Evolutionary conservation across 306 rosid genomes (phyloP), one percentile per base, ranked within the genome.

Genomic region (Prosopis cineraria): DNA sequence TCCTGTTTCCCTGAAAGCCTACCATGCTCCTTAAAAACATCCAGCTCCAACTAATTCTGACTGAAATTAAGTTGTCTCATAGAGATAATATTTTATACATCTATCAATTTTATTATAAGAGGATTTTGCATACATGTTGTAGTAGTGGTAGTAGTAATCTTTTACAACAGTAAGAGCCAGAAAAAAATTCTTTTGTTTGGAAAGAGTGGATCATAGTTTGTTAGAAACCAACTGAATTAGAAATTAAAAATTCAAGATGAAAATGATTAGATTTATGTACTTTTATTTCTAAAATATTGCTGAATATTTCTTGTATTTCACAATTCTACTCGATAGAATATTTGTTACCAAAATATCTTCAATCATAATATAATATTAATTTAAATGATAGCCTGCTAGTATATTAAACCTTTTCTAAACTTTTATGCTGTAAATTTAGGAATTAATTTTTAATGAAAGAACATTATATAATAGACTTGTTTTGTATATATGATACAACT

Each of bases 61-160:
- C 4, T 19, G 73, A 70, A 47, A 70, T 53, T 22, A 30, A 47
- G 36, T 44, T 6, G 31, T 41, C 36, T 68, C 27, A 20, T 41
- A 30, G 10, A 70, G 29, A 55, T 47, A 31, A 48, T 69, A 14
- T 65, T 65, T 56, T 78, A 40, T 55, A 37, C 40, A 16, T n/a
- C n/a, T n/a, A 16, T 64, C 41, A 50, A 10, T 74, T 78, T 68
- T 70, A 55, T 55, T 52, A 1, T 52, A 8, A 52, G 59, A 43
- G 16, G 27, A 22, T 20, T 7, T 2, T 52, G 29, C 29, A 7
- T n/a, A 52, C 27, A 20, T n/a, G n/a, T n/a, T n/a, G n/a, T n/a
- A n/a, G n/a, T n/a, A n/a, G n/a, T n/a, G n/a, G n/a, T n/a, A n/a
- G n/a, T n/a, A n/a, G n/a, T n/a, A n/a, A n/a, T n/a, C n/a, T 43